Conservation (phyloP, 2,329 filamentous ascomycete genomes). For the Alternaria angustiovoidea region DNA sequence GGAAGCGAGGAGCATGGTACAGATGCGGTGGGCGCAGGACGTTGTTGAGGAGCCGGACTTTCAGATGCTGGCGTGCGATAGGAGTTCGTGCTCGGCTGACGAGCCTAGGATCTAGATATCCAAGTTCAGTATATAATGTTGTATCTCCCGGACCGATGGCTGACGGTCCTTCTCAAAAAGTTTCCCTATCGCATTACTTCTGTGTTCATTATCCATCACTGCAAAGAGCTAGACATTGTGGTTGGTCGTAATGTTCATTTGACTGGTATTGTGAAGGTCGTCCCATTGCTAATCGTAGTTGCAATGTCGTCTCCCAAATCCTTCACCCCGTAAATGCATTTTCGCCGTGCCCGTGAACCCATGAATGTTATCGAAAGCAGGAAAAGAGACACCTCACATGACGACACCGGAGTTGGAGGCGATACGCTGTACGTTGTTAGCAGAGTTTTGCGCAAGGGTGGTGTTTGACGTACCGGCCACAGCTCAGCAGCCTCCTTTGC, state of each 20-base stretch:
- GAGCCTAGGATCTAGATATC: conserved; percentile 4
- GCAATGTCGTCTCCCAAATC: conserved; percentile 47
- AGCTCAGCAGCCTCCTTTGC: conserved; percentile 99
- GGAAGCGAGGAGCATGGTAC: conserved; percentile 34
- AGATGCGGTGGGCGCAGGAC: conserved; percentile 40
- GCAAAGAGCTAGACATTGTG: conserved; percentile 8
- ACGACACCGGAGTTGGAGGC: conserved; percentile 99
- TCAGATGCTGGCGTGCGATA: conserved; percentile 32
- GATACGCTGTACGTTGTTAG: conserved; percentile 77
- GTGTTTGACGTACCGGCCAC: conserved; percentile 80
- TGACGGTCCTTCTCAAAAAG: not conserved
- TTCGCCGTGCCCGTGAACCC: conserved; percentile 51
- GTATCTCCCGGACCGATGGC: not conserved
- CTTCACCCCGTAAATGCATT: conserved; percentile 52
- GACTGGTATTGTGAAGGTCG: conserved; percentile 46
- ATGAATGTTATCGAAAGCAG: conserved; percentile 50
- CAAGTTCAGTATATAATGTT: conserved; percentile 12
- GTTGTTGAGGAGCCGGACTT: conserved; percentile 34
- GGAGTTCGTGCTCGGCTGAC: conserved; percentile 30
- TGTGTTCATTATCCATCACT: conserved; percentile 7
- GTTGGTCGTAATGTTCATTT: conserved; percentile 44
- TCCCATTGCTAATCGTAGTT: conserved; percentile 46
- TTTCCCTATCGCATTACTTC: not conserved
- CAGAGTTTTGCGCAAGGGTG: not conserved
- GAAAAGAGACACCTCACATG: conserved; percentile 76